Conservation (phyloP, 495 filamentous ascomycete genomes). For the Aspergillus campestris region DNA sequence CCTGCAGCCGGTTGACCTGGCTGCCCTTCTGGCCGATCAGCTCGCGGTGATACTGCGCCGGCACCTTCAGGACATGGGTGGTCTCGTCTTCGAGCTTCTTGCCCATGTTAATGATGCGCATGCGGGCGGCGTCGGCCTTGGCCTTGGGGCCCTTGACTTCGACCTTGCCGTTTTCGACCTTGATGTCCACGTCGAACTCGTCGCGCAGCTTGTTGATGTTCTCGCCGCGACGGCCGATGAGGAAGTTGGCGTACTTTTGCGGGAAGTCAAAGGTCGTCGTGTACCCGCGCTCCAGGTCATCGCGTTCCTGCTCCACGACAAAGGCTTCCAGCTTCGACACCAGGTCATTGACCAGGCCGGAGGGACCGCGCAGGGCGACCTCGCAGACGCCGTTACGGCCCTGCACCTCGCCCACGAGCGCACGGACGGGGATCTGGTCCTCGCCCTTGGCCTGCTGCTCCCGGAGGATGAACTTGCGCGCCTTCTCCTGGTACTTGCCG, state of each 20-base stretch:
- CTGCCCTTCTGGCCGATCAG: conserved; percentile 57
- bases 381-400: conserved; percentile 35
- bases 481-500: conserved; percentile 72
- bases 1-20: conserved; percentile 63
- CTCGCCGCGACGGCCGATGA: conserved; percentile 87
- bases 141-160: conserved; percentile 64
- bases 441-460: conserved; percentile 61
- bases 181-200: conserved; percentile 95
- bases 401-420: conserved; percentile 41
- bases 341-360: conserved; percentile 59
- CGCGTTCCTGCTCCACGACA: conserved; percentile 72
- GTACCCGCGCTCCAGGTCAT: conserved; percentile 83
- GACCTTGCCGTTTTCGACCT: conserved; percentile 65
- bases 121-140: conserved; percentile 74
- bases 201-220: conserved; percentile 94
- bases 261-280: conserved; percentile 83
- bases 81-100: conserved; percentile 82
- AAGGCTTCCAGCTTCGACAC: conserved; percentile 63
- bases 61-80: conserved; percentile 77
- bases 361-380: conserved; percentile 69
- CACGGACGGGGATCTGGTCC: conserved; percentile 64
- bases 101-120: conserved; percentile 63
- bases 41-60: conserved; percentile 77
- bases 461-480: conserved; percentile 64
- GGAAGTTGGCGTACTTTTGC: conserved; percentile 82